These are phyloP conservation scores for Elongisporangium anandrum DNA, from an alignment of 352 stramenopile genomes.

Conservation along the genomic window DNA sequence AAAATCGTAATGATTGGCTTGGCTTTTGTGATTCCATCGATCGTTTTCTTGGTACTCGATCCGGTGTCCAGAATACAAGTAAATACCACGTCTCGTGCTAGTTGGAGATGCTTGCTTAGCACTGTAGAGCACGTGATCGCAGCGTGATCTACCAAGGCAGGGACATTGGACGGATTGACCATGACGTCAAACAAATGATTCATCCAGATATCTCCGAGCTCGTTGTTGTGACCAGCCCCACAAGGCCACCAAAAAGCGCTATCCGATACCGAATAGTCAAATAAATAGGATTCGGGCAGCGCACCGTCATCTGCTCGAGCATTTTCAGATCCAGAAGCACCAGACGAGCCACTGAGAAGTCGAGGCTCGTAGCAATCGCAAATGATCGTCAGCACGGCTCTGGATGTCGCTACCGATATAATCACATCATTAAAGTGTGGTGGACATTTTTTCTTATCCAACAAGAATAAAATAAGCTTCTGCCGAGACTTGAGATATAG, in stretches of 20 bases:
- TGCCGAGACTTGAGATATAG: conserved; percentile 61
- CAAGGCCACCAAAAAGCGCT: conserved; percentile 84
- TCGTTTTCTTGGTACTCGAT: conserved; percentile 11
- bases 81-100: conserved; percentile 68
- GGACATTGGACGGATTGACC: conserved; percentile 54
- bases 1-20: conserved; percentile 65
- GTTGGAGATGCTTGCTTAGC: conserved; percentile 74
- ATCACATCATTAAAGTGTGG: conserved; percentile 49
- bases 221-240: conserved; percentile 13
- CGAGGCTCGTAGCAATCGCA: conserved; percentile 74
- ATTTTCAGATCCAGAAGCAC: background rate
- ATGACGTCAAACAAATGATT: conserved; percentile 63
- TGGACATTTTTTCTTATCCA: conserved; percentile 37
- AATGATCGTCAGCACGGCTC: conserved; percentile 68
- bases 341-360: conserved; percentile 6
- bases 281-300: conserved; percentile 59
- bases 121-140: conserved; percentile 69
- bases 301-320: conserved; percentile 50
- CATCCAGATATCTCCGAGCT: conserved; percentile 47
- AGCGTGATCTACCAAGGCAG: conserved; percentile 69
- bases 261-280: conserved; percentile 72
- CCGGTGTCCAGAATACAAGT: conserved; percentile 20
- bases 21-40: conserved; percentile 28
- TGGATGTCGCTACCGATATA: conserved; percentile 39
- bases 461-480: conserved; percentile 53